phyloP scores from a whole-genome alignment of 495 filamentous ascomycete species.

The Aspergillus kassunensis region DNA sequence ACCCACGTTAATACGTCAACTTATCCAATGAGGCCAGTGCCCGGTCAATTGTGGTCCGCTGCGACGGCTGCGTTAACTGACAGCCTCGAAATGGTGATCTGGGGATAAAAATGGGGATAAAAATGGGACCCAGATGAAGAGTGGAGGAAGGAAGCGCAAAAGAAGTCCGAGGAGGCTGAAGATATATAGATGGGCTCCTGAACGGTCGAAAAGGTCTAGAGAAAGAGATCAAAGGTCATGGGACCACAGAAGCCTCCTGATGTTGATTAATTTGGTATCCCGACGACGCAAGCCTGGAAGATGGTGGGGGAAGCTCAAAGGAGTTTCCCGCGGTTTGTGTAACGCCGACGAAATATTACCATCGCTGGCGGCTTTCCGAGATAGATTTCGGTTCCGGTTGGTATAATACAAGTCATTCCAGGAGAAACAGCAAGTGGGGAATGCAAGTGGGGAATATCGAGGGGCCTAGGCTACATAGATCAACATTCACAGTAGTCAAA shows the following conservation, averaged over 20 bases:
- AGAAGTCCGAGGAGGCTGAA: neutral
- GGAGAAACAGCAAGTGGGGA: too few species aligned
- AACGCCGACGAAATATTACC: neutral
- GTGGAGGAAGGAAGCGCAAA: neutral
- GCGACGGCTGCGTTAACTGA: neutral
- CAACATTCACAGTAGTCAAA: too few species aligned
- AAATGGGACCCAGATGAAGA: neutral
- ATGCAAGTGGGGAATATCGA: too few species aligned
- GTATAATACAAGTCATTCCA: constrained; percentile 1
- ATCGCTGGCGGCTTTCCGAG: neutral
- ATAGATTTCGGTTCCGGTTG: neutral
- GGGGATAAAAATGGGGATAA: neutral
- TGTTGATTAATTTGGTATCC: constrained; percentile 1
- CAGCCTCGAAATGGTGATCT: constrained; percentile 9
- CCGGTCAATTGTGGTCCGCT: constrained; percentile 13
- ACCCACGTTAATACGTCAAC: constrained; percentile 13
- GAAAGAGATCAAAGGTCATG: constrained; percentile 4
- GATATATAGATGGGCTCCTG: neutral
- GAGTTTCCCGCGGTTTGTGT: neutral
- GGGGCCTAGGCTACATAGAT: too few species aligned
- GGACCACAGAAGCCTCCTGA: neutral
- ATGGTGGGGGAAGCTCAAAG: neutral
- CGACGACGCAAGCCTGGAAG: neutral
- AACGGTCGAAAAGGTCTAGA: neutral
- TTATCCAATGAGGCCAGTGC: constrained; percentile 10